These are phyloP conservation scores for Exophiala dermatitidis DNA, from an alignment of 2,329 filamentous ascomycete species.

Conservation along the genomic window DNA sequence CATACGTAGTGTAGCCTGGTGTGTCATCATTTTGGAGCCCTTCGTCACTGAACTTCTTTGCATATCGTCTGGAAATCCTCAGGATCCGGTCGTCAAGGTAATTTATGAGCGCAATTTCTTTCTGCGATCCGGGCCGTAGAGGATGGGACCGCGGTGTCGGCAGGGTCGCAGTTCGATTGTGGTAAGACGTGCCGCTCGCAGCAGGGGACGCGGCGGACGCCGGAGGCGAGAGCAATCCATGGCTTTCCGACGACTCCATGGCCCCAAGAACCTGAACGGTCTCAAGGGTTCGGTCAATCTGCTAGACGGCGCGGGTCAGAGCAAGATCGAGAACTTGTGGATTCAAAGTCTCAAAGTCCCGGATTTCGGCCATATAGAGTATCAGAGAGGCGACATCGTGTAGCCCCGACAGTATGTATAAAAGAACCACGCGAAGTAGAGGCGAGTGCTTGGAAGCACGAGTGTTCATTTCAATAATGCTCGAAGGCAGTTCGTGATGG, in stretches of 20 bases:
- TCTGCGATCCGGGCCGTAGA: constrained; percentile 49
- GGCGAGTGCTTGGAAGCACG: too few species aligned
- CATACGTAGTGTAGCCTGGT: constrained; percentile 55
- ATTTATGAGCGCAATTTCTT: constrained; percentile 53
- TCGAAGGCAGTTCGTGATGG: too few species aligned
- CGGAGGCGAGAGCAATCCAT: constrained; percentile 16
- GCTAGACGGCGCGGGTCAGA: neutral
- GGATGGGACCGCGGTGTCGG: constrained; percentile 48
- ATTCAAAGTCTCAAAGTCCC: too few species aligned
- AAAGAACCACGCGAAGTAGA: too few species aligned
- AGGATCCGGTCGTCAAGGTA: constrained; percentile 50
- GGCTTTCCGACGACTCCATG: constrained; percentile 8
- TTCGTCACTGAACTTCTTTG: constrained; percentile 42
- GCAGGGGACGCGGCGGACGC: constrained; percentile 18
- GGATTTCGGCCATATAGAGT: too few species aligned
- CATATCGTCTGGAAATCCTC: constrained; percentile 46
- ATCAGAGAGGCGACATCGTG: too few species aligned
- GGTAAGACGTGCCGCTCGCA: constrained; percentile 4
- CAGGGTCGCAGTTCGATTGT: constrained; percentile 33
- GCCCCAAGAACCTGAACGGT: neutral
- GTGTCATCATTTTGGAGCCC: constrained; percentile 33
- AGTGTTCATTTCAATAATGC: too few species aligned
- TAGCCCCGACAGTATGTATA: too few species aligned
- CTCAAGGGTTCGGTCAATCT: too few species aligned
- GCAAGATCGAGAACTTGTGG: neutral